Percentiles rank a stretch among this genome's conserved stretches.
Conservation (phyloP, 129 eudicot genomes). For the Logfia minima region DNA sequence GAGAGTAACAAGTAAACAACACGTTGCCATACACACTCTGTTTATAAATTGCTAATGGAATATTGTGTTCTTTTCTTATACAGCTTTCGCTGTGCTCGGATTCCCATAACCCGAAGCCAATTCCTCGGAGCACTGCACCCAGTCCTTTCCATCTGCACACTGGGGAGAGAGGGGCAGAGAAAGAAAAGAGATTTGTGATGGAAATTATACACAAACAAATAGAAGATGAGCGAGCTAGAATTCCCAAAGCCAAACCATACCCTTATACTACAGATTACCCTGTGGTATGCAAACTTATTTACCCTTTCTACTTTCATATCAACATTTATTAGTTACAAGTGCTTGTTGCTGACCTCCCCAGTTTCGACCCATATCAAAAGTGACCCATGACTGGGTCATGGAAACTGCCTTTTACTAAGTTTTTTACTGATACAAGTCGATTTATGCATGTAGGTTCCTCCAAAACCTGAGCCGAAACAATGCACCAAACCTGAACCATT, state of each 20-base stretch:
- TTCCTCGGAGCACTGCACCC: conserved; percentile 71
- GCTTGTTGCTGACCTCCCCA: neutral
- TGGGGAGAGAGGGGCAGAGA: conserved; percentile 90
- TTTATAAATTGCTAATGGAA: neutral
- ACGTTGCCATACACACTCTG: neutral
- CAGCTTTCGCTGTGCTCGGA: conserved; percentile 84
- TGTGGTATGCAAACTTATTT: conserved; percentile 52
- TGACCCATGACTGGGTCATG: neutral
- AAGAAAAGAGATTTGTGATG: conserved; percentile 58
- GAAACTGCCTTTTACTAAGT: neutral
- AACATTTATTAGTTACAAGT: neutral
- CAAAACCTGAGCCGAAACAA: conserved; percentile 89
- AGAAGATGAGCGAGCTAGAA: conserved; percentile 82
- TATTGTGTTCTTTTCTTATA: conserved; percentile 22
- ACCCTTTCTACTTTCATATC: neutral
- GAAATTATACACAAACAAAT: conserved; percentile 71
- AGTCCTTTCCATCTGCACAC: conserved; percentile 89
- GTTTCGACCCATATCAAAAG: neutral
- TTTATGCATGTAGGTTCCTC: conserved; percentile 46
- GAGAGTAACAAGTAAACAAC: neutral
- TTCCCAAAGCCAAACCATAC: conserved; percentile 88
- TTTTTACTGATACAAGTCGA: neutral
- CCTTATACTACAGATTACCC: conserved; percentile 95
- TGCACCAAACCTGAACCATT: conserved; percentile 87
- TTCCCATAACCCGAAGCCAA: conserved; percentile 43